A percentile compares a stretch with the other conserved stretches of the same genome.
Conservation (phyloP, 768 basidiomycete genomes). For the Pisolithus albus region DNA sequence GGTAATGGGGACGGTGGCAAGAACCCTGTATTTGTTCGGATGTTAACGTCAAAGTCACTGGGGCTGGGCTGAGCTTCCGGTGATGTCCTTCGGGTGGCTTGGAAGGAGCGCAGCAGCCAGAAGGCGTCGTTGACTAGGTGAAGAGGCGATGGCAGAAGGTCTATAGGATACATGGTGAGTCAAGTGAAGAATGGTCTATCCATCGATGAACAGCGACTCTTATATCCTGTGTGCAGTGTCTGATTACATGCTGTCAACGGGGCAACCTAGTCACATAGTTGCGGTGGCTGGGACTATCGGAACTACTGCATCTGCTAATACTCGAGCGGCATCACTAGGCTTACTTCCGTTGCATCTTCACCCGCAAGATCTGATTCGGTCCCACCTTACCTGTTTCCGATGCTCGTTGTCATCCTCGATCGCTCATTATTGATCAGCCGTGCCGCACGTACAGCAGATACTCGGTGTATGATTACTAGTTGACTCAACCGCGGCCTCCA, state of each 20-base stretch:
- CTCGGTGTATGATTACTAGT: conserved; percentile 9
- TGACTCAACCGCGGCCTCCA: not conserved
- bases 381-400: conserved; percentile 3
- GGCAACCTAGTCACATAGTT: conserved; percentile 29
- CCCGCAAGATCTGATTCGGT: conserved; percentile 16
- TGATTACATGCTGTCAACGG: conserved; percentile 22
- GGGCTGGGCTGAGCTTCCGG: conserved; percentile 30
- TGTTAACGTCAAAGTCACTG: conserved; percentile 46
- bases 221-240: conserved; percentile 25
- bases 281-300: conserved; percentile 22
- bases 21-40: conserved; percentile 63
- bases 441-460: conserved; percentile 9
- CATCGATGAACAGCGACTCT: conserved; percentile 5
- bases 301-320: conserved; percentile 11
- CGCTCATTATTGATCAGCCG: conserved; percentile 17
- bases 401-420: conserved; percentile 16
- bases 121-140: conserved; percentile 43
- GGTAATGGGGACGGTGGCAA: conserved; percentile 64
- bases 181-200: conserved; percentile 5
- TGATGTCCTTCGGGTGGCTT: conserved; percentile 26
- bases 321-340: conserved; percentile 23
- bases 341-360: conserved; percentile 16
- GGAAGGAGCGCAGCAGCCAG: conserved; percentile 40
- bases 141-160: conserved; percentile 48
- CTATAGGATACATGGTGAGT: conserved; percentile 21